A percentile compares a stretch with the other conserved stretches of the same genome.
These are phyloP conservation scores for Wickerhamiella musiphila DNA, from an alignment of 805 yeast species.

Conservation along the genomic window DNA sequence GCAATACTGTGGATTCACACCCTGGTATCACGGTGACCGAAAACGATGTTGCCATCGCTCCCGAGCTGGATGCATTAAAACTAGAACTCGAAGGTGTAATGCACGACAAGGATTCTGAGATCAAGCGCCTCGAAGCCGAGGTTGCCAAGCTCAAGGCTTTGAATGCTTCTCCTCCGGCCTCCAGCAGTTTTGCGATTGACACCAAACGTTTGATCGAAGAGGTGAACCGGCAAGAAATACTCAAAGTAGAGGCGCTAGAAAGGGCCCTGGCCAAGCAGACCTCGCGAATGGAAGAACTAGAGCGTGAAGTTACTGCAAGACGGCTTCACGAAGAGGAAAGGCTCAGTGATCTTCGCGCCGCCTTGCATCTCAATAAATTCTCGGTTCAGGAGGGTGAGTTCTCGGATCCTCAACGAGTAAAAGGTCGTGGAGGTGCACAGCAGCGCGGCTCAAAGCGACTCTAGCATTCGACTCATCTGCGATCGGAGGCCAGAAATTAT, in stretches of 20 bases:
- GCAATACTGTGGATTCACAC: not conserved
- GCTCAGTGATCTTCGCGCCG: slow-evolving; percentile 14
- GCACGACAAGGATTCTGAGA: not conserved
- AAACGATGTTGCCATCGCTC: not conserved
- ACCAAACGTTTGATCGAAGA: slow-evolving; percentile 6
- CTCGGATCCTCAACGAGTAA: slow-evolving; percentile 6
- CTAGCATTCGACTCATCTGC: no score
- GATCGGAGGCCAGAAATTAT: slow-evolving; percentile 4
- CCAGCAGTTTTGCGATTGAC: no score
- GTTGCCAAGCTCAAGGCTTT: slow-evolving; percentile 9
- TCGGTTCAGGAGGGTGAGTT: slow-evolving; percentile 1
- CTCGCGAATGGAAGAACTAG: slow-evolving; percentile 14
- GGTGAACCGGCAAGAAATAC: slow-evolving; percentile 9
- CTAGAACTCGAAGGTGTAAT: slow-evolving; percentile 1
- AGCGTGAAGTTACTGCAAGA: slow-evolving; percentile 16
- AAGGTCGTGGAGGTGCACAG: slow-evolving; percentile 15
- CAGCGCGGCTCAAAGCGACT: no score
- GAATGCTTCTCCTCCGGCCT: slow-evolving; percentile 2
- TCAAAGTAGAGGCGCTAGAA: slow-evolving; percentile 13
- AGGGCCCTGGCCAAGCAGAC: slow-evolving; percentile 17
- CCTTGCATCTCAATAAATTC: slow-evolving; percentile 9
- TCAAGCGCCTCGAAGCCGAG: not conserved
- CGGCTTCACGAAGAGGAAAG: slow-evolving; percentile 18
- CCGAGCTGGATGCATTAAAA: not conserved
- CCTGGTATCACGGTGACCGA: not conserved